These are phyloP conservation scores for Penicillium hordei DNA, from an alignment of 2,329 filamentous ascomycete genomes.

Conservation along the genomic window DNA sequence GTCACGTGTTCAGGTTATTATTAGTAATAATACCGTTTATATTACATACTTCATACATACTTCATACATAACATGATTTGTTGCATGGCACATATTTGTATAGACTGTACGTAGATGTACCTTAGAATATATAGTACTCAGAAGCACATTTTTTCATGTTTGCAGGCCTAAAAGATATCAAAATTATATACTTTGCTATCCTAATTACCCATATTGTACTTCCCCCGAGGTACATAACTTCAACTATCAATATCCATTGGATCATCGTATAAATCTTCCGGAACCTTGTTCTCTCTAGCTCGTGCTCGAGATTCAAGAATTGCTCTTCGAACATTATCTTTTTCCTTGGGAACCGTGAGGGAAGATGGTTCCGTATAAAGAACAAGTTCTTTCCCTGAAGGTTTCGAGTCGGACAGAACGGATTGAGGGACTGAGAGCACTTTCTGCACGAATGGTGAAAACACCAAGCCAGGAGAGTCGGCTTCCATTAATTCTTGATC, in stretches of 20 bases:
- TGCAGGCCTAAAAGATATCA: too few relatives aligned
- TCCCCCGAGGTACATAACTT: background rate
- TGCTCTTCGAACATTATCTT: constrained; percentile 73
- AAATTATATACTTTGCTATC: background rate
- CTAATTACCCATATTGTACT: background rate
- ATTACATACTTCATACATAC: too few relatives aligned
- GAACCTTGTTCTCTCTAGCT: constrained; percentile 51
- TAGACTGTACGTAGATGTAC: too few relatives aligned
- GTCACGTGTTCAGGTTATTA: constrained; percentile 20
- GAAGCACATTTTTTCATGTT: too few relatives aligned
- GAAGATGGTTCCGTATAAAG: constrained; percentile 80
- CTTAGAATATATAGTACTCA: too few relatives aligned
- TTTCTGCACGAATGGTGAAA: constrained; percentile 81
- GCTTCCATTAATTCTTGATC: constrained; percentile 79
- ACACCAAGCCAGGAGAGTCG: constrained; percentile 65
- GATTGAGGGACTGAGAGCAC: constrained; percentile 68
- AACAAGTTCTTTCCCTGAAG: constrained; percentile 68
- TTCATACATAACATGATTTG: too few relatives aligned
- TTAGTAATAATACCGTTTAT: background rate
- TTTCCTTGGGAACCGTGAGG: constrained; percentile 70
- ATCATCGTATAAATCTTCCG: constrained; percentile 18
- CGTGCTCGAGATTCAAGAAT: constrained; percentile 77
- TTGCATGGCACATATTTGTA: too few relatives aligned
- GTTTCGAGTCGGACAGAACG: constrained; percentile 56
- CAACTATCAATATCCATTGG: constrained; percentile 32